Evolutionary conservation across 805 yeast genomes (phyloP).

Genomic region (Vanderwaltozyma yarrowii): DNA sequence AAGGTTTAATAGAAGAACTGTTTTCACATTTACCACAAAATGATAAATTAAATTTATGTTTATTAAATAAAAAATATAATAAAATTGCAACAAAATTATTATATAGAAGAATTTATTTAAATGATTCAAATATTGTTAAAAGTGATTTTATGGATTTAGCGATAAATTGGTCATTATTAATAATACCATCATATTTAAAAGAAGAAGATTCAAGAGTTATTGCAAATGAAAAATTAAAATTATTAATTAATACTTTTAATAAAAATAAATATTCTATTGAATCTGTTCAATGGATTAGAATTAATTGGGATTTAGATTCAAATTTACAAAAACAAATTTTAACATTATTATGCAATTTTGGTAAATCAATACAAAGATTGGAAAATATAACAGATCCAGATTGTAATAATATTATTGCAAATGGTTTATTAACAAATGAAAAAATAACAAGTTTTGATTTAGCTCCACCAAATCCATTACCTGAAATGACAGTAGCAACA

Average conservation of each 20-base stretch:
- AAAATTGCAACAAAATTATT: constrained; percentile 25
- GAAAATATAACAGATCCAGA: constrained; percentile 34
- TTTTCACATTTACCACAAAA: constrained; percentile 29
- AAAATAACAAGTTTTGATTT: constrained; percentile 27
- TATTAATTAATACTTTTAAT: constrained; percentile 21
- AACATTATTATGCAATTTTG: constrained; percentile 19
- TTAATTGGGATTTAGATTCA: constrained; percentile 35
- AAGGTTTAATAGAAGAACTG: constrained; percentile 24
- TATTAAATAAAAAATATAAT: constrained; percentile 23
- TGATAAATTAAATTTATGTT: constrained; percentile 24
- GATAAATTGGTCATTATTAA: constrained; percentile 32
- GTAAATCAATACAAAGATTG: constrained; percentile 25
- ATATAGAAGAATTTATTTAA: constrained; percentile 32
- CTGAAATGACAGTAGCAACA: constrained; percentile 21
- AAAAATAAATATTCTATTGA: constrained; percentile 17
- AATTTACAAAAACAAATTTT: constrained; percentile 25
- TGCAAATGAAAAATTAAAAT: constrained; percentile 24
- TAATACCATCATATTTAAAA: constrained; percentile 17
- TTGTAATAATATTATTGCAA: constrained; percentile 29
- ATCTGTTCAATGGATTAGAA: constrained; percentile 30
- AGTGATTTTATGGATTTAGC: constrained; percentile 29
- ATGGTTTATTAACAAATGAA: constrained; percentile 17
- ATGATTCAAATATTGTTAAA: constrained; percentile 33
- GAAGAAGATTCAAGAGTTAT: constrained; percentile 22
- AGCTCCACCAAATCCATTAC: constrained; percentile 31